Evolutionary conservation across 176 grass and related monocot genomes (phyloP).

Genomic region (Puccinellia tenuiflora): DNA sequence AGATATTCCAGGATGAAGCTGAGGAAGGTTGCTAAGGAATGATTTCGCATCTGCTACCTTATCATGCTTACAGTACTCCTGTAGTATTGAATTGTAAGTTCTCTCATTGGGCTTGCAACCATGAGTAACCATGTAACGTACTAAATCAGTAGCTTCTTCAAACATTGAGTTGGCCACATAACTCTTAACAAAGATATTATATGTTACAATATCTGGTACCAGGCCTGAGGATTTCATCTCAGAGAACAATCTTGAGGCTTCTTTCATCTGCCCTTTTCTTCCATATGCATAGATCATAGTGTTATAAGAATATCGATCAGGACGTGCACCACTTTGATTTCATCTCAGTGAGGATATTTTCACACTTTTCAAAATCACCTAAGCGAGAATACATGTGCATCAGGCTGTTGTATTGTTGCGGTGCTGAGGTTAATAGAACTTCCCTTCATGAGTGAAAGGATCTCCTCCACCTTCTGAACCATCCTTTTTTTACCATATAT

Average conservation of each 20-base stretch:
- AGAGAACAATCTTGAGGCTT: conserved; percentile 74
- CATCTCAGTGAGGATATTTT: conserved; percentile 69
- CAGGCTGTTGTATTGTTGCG: conserved; percentile 72
- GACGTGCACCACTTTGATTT: conserved; percentile 59
- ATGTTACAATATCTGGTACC: conserved; percentile 75
- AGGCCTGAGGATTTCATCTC: conserved; percentile 70
- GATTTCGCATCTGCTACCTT: conserved; percentile 47
- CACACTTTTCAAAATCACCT: conserved; percentile 75
- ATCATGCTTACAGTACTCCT: conserved; percentile 55
- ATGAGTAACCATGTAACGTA: conserved; percentile 61
- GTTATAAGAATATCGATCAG: conserved; percentile 90
- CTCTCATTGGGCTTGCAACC: conserved; percentile 77
- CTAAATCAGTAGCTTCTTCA: conserved; percentile 72
- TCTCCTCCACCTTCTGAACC: conserved; percentile 70
- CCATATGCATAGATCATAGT: conserved; percentile 94
- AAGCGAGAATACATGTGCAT: conserved; percentile 91
- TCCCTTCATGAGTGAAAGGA: conserved; percentile 63
- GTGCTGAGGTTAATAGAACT: conserved; percentile 59
- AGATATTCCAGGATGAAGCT: conserved; percentile 67
- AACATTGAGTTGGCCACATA: conserved; percentile 78
- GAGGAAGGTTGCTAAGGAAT: conserved; percentile 51
- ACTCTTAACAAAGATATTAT: conserved; percentile 88
- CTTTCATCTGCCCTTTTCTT: conserved; percentile 69
- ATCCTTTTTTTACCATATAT: conserved; percentile 80
- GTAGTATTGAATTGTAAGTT: conserved; percentile 71